These are phyloP conservation scores for Cladobotryum mycophilum DNA, from an alignment of 2,329 filamentous ascomycete genomes.

Conservation along the genomic window DNA sequence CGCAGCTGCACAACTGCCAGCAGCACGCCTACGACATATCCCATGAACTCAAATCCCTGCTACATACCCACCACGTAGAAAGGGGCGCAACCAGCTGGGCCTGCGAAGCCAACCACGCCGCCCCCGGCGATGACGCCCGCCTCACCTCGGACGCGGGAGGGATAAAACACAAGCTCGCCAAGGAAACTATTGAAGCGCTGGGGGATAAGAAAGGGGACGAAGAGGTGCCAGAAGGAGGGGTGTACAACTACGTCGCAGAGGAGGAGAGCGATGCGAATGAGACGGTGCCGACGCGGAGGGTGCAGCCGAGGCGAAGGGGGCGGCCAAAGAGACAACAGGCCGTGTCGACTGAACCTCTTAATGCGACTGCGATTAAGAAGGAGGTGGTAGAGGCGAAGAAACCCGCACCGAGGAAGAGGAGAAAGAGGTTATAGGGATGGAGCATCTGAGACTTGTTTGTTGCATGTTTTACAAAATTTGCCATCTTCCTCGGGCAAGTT, in stretches of 20 bases:
- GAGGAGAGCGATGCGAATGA: neutral
- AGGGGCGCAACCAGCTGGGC: slow-evolving; percentile 3
- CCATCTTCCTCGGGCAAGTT: too few relatives aligned
- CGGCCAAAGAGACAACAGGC: neutral
- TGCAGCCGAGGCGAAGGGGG: neutral
- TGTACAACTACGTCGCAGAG: neutral
- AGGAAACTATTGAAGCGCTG: neutral
- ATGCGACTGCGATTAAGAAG: neutral
- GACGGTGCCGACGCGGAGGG: neutral
- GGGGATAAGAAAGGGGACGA: neutral
- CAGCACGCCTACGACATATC: slow-evolving; percentile 16
- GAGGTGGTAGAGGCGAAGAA: neutral
- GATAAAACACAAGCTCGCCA: too few relatives aligned
- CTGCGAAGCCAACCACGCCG: too few relatives aligned
- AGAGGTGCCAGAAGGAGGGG: neutral
- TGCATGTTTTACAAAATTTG: too few relatives aligned
- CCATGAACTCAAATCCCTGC: slow-evolving; percentile 12
- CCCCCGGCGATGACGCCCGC: too few relatives aligned
- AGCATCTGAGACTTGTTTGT: too few relatives aligned
- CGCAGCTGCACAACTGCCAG: slow-evolving; percentile 18
- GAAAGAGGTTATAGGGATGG: neutral
- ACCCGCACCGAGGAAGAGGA: neutral
- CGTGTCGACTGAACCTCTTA: neutral
- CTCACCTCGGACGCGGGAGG: too few relatives aligned
- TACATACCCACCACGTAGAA: slow-evolving; percentile 15